These are phyloP conservation scores for Chamaecyparis obtusa DNA, from an alignment of 75 land plant species.

Conservation along the genomic window DNA sequence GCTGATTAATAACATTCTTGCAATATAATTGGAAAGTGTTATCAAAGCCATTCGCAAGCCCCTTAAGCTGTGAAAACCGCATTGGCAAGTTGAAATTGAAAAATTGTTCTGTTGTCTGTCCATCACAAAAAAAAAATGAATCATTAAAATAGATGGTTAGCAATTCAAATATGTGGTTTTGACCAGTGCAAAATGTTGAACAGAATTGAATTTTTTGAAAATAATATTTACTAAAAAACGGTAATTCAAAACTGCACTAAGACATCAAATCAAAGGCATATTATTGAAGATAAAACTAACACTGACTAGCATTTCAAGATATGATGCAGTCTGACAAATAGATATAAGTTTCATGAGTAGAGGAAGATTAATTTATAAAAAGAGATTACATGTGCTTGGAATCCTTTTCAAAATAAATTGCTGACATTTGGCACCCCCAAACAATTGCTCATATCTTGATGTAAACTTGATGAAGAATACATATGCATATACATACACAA, in stretches of 20 bases:
- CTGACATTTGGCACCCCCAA: not conserved
- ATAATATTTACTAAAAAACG: not conserved
- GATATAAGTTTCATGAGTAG: not conserved
- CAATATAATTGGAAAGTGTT: slow-evolving; percentile 57
- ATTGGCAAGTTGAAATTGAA: slow-evolving; percentile 61
- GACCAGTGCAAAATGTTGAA: not conserved
- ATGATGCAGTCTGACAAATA: not conserved
- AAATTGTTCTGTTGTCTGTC: slow-evolving; percentile 68
- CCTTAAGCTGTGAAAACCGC: slow-evolving; percentile 55
- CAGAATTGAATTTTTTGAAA: not conserved
- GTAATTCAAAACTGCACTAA: not conserved
- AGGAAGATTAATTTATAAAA: not conserved
- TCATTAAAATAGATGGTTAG: not conserved
- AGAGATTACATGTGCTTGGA: not conserved
- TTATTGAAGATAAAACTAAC: not conserved
- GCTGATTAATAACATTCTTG: slow-evolving; percentile 30
- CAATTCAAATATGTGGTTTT: not conserved
- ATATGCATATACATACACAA: not conserved
- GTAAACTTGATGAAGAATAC: not conserved
- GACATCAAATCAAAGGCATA: not conserved
- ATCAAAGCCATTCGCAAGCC: slow-evolving; percentile 44
- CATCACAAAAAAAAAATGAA: not conserved
- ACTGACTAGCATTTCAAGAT: not conserved
- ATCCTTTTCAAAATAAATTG: not conserved
- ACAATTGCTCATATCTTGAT: not conserved